Percentiles rank a stretch among this genome's conserved stretches.
These are phyloP conservation scores for Aspergillus pseudoterreus DNA, from an alignment of 2,329 filamentous ascomycete species.

Conservation along the genomic window DNA sequence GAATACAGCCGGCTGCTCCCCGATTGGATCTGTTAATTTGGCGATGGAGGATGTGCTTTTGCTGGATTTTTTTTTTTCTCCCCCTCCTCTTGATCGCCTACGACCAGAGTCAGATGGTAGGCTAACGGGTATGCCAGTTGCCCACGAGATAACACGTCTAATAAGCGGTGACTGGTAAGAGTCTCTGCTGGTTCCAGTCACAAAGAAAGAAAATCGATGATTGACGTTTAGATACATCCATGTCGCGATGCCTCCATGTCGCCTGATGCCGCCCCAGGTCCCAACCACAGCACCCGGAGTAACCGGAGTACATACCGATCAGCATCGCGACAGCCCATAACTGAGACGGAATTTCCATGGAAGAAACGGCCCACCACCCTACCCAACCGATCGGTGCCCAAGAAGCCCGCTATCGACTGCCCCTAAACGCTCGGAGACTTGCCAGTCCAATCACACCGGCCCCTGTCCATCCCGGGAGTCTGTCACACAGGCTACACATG, in stretches of 20 bases:
- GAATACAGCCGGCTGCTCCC: background rate
- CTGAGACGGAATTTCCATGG: background rate
- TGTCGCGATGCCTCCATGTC: no score
- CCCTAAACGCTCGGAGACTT: constrained; percentile 2
- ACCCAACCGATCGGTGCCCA: background rate
- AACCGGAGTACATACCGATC: no score
- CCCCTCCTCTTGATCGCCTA: no score
- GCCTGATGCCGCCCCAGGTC: no score
- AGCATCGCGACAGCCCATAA: no score
- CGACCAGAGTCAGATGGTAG: no score
- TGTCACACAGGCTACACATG: constrained; percentile 4
- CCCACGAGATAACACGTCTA: no score
- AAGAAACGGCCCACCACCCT: background rate
- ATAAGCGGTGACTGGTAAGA: background rate
- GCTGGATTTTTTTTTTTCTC: background rate
- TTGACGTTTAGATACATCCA: no score
- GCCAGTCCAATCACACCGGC: background rate
- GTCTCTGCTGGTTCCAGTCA: background rate
- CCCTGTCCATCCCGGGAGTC: constrained; percentile 1
- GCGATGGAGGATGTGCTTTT: background rate
- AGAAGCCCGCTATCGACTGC: background rate
- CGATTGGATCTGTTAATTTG: background rate
- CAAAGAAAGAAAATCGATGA: no score
- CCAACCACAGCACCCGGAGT: no score
- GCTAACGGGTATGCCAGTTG: no score